Conservation (phyloP, 768 basidiomycete genomes). For the Cytidiella melzeri region DNA sequence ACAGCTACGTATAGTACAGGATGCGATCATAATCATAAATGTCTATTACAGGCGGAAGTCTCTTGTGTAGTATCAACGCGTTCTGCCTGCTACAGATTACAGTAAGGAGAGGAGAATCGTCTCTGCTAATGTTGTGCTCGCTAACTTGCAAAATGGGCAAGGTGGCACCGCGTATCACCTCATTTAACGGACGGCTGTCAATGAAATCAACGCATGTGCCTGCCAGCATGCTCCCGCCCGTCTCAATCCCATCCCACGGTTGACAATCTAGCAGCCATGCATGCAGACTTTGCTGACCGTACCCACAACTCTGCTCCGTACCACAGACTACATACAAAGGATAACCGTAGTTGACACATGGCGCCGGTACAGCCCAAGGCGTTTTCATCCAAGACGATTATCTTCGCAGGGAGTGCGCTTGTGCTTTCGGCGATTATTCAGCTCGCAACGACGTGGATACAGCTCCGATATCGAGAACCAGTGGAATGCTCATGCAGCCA, state of each 20-base stretch:
- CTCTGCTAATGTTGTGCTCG: no score
- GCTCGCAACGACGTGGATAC: constrained; percentile 8
- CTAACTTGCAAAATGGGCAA: no score
- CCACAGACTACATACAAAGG: neutral
- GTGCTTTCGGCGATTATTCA: constrained; percentile 9
- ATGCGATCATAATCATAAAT: neutral
- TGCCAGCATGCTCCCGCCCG: no score
- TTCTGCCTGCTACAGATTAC: no score
- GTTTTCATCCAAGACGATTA: constrained; percentile 3
- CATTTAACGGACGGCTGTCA: no score
- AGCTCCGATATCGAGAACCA: constrained; percentile 5
- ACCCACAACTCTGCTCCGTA: neutral
- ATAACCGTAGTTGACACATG: neutral
- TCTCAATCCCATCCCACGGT: no score
- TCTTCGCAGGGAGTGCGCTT: constrained; percentile 7
- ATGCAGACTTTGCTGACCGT: neutral
- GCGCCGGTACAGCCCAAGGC: neutral
- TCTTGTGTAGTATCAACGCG: no score
- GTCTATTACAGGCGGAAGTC: no score
- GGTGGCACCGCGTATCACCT: no score
- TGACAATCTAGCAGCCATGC: neutral
- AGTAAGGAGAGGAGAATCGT: no score
- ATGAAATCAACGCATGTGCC: no score
- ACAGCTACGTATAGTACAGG: no score
- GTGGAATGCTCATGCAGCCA: constrained; percentile 1